These are phyloP conservation scores for Oidiodendron maius DNA, from an alignment of 495 filamentous ascomycete genomes.

Conservation along the genomic window DNA sequence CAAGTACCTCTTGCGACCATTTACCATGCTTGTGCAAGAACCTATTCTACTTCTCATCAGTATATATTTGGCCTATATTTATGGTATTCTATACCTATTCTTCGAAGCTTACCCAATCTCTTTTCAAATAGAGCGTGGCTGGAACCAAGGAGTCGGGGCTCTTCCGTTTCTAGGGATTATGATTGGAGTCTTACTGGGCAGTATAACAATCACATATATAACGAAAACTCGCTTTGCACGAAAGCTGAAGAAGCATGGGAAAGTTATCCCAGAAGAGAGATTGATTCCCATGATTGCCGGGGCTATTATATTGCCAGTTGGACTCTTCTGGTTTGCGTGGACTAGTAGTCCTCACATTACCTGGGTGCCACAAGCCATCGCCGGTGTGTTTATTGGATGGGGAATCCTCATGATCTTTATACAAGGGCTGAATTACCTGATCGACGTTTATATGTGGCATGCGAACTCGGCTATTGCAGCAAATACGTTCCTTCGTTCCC, in stretches of 20 bases:
- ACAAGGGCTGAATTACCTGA: slow-evolving; percentile 41
- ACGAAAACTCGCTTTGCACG: slow-evolving; percentile 51
- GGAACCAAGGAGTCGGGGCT: slow-evolving; percentile 61
- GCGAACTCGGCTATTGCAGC: slow-evolving; percentile 63
- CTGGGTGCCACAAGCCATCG: slow-evolving; percentile 68
- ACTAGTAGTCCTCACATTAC: slow-evolving; percentile 56
- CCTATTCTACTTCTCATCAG: slow-evolving; percentile 72
- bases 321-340: slow-evolving; percentile 75
- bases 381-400: slow-evolving; percentile 70
- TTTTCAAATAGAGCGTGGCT: slow-evolving; percentile 66
- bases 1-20: slow-evolving; percentile 14
- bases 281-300: slow-evolving; percentile 82
- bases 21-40: slow-evolving; percentile 53
- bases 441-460: slow-evolving; percentile 59
- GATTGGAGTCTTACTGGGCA: slow-evolving; percentile 58
- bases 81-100: slow-evolving; percentile 54
- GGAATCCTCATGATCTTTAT: slow-evolving; percentile 46
- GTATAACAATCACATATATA: slow-evolving; percentile 22
- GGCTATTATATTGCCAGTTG: slow-evolving; percentile 52
- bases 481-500: slow-evolving; percentile 60
- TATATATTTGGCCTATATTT: slow-evolving; percentile 50
- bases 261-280: slow-evolving; percentile 61
- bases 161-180: slow-evolving; percentile 73
- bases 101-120: slow-evolving; percentile 72
- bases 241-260: slow-evolving; percentile 42